These are phyloP conservation scores for Penicillium brevicompactum DNA, from an alignment of 2,329 filamentous ascomycete species.

Conservation along the genomic window DNA sequence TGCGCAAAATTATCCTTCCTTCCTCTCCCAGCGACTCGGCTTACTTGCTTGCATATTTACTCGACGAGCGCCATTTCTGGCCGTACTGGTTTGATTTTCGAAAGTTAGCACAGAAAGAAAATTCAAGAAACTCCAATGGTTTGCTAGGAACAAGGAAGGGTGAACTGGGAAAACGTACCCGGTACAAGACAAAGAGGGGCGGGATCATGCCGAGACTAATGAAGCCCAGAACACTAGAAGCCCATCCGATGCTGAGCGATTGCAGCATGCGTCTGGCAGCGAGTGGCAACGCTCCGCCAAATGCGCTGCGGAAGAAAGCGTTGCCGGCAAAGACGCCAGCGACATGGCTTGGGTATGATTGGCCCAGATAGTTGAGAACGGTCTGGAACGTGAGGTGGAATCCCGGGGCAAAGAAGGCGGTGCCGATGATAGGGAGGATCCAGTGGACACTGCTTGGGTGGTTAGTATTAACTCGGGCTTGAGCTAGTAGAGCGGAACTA, in stretches of 20 bases:
- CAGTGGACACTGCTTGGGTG: slow-evolving; percentile 31
- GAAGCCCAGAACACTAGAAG: slow-evolving; percentile 38
- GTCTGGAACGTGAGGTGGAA: slow-evolving; percentile 20
- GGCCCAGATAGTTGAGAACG: slow-evolving; percentile 30
- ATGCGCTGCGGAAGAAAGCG: slow-evolving; percentile 42
- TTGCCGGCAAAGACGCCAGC: slow-evolving; percentile 48
- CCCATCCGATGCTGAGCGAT: slow-evolving; percentile 41
- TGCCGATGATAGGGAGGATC: slow-evolving; percentile 54
- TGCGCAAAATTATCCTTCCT: too few relatives aligned
- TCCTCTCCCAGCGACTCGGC: too few relatives aligned
- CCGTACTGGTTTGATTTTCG: too few relatives aligned
- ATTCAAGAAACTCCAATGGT: too few relatives aligned
- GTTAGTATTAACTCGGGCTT: slow-evolving; percentile 31
- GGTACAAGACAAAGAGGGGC: slow-evolving; percentile 5
- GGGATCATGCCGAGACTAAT: slow-evolving; percentile 39
- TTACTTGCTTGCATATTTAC: too few relatives aligned
- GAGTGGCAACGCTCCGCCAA: slow-evolving; percentile 44
- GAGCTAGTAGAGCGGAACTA: slow-evolving; percentile 20
- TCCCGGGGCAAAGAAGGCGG: slow-evolving; percentile 47
- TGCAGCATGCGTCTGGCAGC: slow-evolving; percentile 34
- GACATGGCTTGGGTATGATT: slow-evolving; percentile 34
- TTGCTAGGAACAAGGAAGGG: too few relatives aligned
- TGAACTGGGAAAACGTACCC: not conserved
- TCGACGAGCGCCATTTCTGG: too few relatives aligned
- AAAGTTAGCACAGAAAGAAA: too few relatives aligned